These are phyloP conservation scores for Candida boidinii DNA, from an alignment of 805 yeast genomes.

Conservation along the genomic window DNA sequence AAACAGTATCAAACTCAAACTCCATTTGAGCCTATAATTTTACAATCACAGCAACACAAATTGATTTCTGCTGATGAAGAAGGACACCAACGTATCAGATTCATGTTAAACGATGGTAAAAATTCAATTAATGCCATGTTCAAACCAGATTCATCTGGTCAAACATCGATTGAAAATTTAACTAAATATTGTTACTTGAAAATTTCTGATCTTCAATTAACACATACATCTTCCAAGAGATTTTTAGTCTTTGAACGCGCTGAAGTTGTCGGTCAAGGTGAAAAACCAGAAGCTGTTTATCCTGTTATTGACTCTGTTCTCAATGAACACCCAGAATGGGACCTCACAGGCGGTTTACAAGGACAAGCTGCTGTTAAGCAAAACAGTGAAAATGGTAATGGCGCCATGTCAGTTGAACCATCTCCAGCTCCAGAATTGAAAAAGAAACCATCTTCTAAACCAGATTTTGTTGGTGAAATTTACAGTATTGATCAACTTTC, in stretches of 20 bases:
- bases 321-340: conserved; percentile 41
- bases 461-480: conserved; percentile 32
- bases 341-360: background rate
- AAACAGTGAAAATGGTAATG: background rate
- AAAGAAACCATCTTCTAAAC: conserved; percentile 12
- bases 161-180: conserved; percentile 19
- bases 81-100: conserved; percentile 32
- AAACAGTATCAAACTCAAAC: conserved; percentile 12
- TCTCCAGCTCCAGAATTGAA: conserved; percentile 5
- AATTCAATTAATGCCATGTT: conserved; percentile 43
- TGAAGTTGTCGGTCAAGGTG: conserved; percentile 26
- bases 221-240: conserved; percentile 19
- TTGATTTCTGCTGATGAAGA: conserved; percentile 23
- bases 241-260: conserved; percentile 20
- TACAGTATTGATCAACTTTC: conserved; percentile 81
- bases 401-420: conserved; percentile 4
- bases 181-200: conserved; percentile 15
- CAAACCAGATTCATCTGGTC: conserved; percentile 31
- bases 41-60: conserved; percentile 24
- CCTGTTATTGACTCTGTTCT: conserved; percentile 45
- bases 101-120: conserved; percentile 45
- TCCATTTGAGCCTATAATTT: conserved; percentile 1
- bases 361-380: background rate
- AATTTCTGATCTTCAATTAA: conserved; percentile 15
- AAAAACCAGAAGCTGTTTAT: conserved; percentile 15